phyloP scores from a whole-genome alignment of 345 rosid genomes.

The Garcia nutans region DNA sequence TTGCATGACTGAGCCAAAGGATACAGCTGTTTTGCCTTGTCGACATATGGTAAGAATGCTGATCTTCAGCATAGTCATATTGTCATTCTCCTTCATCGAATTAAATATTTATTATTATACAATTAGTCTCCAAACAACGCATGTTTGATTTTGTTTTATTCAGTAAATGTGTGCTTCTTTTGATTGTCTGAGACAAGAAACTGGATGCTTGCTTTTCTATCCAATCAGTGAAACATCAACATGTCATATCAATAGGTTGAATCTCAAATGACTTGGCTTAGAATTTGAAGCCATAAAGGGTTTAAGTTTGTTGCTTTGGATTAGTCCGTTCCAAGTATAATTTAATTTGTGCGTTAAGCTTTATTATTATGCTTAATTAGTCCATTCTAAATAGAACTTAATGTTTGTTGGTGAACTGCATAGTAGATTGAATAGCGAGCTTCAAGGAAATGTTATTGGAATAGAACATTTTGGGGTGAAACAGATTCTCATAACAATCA shows the following conservation, averaged over 20 bases:
- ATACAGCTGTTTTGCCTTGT: conserved; percentile 47
- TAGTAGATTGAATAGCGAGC: background rate
- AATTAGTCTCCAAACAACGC: background rate
- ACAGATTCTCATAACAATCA: no score
- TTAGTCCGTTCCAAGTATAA: background rate
- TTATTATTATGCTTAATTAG: background rate
- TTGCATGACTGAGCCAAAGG: conserved; percentile 49
- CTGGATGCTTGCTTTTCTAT: background rate
- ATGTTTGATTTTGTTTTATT: background rate
- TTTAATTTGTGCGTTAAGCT: background rate
- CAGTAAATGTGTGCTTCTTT: background rate
- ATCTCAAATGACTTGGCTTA: background rate
- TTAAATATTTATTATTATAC: background rate
- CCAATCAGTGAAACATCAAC: background rate
- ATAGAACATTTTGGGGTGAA: no score
- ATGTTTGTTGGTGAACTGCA: background rate
- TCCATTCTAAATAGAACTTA: background rate
- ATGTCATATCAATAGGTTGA: background rate
- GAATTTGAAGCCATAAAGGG: background rate
- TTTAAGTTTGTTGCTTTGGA: background rate
- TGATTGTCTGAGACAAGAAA: background rate
- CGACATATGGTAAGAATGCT: conserved; percentile 47
- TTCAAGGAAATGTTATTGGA: background rate
- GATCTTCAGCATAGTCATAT: background rate
- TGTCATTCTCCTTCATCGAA: background rate